These are phyloP conservation scores for Patellifolia procumbens DNA, from an alignment of 179 eudicot genomes.

Conservation along the genomic window DNA sequence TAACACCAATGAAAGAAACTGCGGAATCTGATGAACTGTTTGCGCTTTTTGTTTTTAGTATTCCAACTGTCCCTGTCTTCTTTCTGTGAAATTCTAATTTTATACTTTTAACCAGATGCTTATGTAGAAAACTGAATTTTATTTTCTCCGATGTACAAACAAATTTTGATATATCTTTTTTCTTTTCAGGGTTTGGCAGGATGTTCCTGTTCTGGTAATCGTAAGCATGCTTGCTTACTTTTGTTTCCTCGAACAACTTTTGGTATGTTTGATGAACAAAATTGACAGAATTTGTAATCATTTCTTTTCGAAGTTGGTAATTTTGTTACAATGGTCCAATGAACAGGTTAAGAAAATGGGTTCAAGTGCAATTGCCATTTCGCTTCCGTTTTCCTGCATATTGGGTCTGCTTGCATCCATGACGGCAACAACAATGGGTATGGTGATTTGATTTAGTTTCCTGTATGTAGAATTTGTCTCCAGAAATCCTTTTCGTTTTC, in stretches of 20 bases:
- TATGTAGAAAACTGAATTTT: no score
- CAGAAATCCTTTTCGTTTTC: background rate
- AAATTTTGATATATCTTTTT: background rate
- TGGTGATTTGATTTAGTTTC: slow-evolving; percentile 8
- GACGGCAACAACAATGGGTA: slow-evolving; percentile 97
- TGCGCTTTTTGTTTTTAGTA: no score
- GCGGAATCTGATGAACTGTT: no score
- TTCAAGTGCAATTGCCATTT: slow-evolving; percentile 78
- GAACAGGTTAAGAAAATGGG: slow-evolving; percentile 75
- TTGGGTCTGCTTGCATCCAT: slow-evolving; percentile 89
- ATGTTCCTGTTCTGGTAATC: slow-evolving; percentile 84
- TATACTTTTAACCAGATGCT: no score
- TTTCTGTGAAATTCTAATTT: no score
- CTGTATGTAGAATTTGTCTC: slow-evolving; percentile 2
- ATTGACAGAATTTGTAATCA: background rate
- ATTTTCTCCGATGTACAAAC: background rate
- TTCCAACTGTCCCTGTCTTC: no score
- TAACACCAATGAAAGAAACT: background rate
- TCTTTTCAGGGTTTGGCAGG: slow-evolving; percentile 83
- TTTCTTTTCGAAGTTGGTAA: background rate
- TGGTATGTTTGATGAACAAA: slow-evolving; percentile 49
- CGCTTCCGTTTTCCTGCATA: slow-evolving; percentile 92
- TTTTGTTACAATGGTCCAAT: slow-evolving; percentile 14
- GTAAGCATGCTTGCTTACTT: slow-evolving; percentile 92
- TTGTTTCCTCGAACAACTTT: slow-evolving; percentile 89